Percentiles rank a stretch among this genome's conserved stretches.
Conservation (phyloP, 2,329 filamentous ascomycete genomes). For the Hypoxylon sp. region DNA sequence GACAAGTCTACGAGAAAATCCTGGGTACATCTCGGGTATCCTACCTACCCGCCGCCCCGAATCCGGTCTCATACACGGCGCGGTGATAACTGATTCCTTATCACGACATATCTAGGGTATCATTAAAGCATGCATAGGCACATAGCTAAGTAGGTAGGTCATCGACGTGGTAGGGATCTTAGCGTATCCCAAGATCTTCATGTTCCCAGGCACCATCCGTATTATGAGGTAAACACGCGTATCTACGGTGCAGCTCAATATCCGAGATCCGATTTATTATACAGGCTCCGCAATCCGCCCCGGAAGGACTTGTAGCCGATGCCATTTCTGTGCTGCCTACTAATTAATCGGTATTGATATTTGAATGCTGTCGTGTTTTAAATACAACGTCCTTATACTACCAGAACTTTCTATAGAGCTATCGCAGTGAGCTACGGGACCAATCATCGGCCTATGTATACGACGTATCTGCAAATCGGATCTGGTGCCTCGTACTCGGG, state of each 20-base stretch:
- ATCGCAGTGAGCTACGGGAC: not conserved
- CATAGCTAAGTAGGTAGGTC: too few species aligned
- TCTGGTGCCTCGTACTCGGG: conserved; percentile 24
- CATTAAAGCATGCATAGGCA: not conserved
- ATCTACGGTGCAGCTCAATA: not conserved
- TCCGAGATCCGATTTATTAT: conserved; percentile 4
- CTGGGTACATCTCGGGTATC: conserved; percentile 19
- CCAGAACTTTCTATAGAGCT: not conserved
- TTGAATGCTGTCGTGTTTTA: not conserved
- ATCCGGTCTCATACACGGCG: not conserved
- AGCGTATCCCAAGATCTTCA: not conserved
- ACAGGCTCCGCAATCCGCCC: conserved; percentile 3
- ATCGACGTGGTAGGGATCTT: not conserved
- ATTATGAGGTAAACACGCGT: not conserved
- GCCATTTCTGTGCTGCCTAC: not conserved
- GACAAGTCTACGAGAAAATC: conserved; percentile 12
- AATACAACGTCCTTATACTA: not conserved
- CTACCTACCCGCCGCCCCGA: conserved; percentile 27
- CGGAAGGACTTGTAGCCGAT: not conserved
- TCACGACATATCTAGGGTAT: not conserved
- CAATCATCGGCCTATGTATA: not conserved
- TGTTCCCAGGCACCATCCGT: not conserved
- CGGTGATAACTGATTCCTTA: conserved; percentile 1
- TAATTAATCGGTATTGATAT: too few species aligned
- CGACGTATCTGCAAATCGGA: conserved; percentile 6